Conservation (phyloP, 495 filamentous ascomycete genomes). For the Trichoderma erinaceum region DNA sequence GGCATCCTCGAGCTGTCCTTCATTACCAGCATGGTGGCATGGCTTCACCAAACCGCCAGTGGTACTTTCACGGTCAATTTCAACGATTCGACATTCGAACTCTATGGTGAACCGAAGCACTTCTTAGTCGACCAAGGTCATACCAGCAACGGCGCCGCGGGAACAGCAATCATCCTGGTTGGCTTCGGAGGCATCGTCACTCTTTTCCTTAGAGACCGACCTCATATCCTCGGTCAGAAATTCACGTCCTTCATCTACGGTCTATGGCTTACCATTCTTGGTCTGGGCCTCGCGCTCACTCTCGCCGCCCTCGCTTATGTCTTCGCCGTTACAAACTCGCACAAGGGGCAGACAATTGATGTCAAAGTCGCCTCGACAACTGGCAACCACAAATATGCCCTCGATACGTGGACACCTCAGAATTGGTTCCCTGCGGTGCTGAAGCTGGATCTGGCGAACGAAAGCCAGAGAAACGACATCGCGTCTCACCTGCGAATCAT, state of each 20-base stretch:
- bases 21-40: constrained; percentile 44
- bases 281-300: constrained; percentile 42
- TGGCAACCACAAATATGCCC: constrained; percentile 38
- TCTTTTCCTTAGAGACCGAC: constrained; percentile 28
- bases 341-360: constrained; percentile 38
- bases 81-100: constrained; percentile 26
- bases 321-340: constrained; percentile 39
- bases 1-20: constrained; percentile 40
- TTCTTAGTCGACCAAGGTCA: constrained; percentile 44
- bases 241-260: constrained; percentile 30
- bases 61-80: constrained; percentile 32
- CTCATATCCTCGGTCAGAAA: not conserved
- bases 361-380: constrained; percentile 25
- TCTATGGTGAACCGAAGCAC: constrained; percentile 37
- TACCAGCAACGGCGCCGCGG: constrained; percentile 44
- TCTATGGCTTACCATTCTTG: constrained; percentile 32
- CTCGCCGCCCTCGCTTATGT: constrained; percentile 40
- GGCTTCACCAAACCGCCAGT: constrained; percentile 35
- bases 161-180: constrained; percentile 43
- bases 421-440: constrained; percentile 50
- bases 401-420: constrained; percentile 47
- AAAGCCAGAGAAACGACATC: constrained; percentile 32
- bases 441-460: constrained; percentile 35
- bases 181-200: constrained; percentile 40
- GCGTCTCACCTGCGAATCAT: constrained; percentile 36